Evolutionary conservation across 441 rosid genomes (phyloP).

Genomic region (Erysimum cheiri): DNA sequence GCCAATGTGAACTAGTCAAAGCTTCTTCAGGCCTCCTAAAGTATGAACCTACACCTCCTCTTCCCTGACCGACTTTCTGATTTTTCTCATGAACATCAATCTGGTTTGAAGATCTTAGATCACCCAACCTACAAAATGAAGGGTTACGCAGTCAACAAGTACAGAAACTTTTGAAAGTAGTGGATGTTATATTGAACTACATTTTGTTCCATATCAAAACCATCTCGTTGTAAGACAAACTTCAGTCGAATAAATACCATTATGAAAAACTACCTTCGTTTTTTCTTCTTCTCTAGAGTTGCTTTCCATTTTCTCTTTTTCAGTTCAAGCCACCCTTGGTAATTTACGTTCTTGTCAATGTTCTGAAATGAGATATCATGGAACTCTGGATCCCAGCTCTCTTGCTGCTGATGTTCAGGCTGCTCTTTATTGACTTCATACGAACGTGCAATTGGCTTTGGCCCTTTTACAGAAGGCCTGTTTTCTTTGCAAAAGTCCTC

Average conservation of each 20-base stretch:
- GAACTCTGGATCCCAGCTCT: constrained; percentile 45
- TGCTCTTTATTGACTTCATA: constrained; percentile 56
- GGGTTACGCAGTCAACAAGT: constrained; percentile 34
- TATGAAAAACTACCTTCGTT: constrained; percentile 60
- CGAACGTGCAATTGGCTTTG: constrained; percentile 75
- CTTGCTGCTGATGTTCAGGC: constrained; percentile 43
- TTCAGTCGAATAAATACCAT: constrained; percentile 11
- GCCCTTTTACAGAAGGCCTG: constrained; percentile 53
- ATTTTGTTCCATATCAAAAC: constrained; percentile 26
- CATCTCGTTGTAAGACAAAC: constrained; percentile 20
- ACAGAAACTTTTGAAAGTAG: constrained; percentile 23
- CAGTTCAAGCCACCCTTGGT: constrained; percentile 95
- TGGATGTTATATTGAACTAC: constrained; percentile 25
- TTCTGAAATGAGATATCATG: constrained; percentile 49
- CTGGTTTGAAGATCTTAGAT: constrained; percentile 51
- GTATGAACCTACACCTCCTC: constrained; percentile 80
- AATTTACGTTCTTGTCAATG: constrained; percentile 79
- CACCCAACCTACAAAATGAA: constrained; percentile 64
- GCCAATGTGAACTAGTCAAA: constrained; percentile 86
- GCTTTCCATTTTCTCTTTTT: constrained; percentile 96
- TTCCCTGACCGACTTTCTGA: constrained; percentile 54
- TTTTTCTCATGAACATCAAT: constrained; percentile 47
- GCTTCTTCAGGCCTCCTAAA: constrained; percentile 85
- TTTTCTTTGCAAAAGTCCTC: constrained; percentile 77
- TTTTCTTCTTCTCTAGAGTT: constrained; percentile 70